Evolutionary conservation across 1,284 basidiomycete species (phyloP).

Genomic region (Dichomitus squalens): DNA sequence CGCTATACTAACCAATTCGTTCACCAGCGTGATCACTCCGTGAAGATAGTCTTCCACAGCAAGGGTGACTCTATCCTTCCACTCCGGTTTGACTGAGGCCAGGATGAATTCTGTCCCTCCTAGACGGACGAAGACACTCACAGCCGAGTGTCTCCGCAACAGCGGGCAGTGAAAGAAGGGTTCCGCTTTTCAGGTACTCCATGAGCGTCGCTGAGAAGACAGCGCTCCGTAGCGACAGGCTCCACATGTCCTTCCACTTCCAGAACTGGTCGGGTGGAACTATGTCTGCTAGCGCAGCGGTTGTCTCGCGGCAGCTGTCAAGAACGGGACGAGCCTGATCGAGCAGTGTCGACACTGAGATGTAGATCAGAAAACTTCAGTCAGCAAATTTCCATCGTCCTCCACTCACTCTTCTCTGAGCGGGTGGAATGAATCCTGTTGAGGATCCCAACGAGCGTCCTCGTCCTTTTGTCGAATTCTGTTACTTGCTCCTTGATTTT

Average conservation of each 20-base stretch:
- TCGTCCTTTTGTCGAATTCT: conserved; percentile 72
- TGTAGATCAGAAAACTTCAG: neutral
- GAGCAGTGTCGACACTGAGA: conserved; percentile 61
- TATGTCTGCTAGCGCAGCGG: conserved; percentile 51
- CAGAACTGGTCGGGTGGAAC: conserved; percentile 77
- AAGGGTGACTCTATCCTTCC: conserved; percentile 67
- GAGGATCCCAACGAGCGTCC: conserved; percentile 64
- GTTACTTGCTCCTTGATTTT: conserved; percentile 77
- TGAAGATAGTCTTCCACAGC: conserved; percentile 87
- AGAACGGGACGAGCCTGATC: conserved; percentile 58
- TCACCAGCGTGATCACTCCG: conserved; percentile 77
- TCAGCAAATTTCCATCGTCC: neutral
- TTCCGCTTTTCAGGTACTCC: conserved; percentile 64
- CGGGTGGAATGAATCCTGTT: conserved; percentile 80
- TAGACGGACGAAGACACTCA: conserved; percentile 40
- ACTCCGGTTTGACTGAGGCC: conserved; percentile 64
- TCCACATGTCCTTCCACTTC: conserved; percentile 84
- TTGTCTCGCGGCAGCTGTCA: conserved; percentile 53
- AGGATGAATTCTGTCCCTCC: neutral
- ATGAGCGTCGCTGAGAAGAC: conserved; percentile 69
- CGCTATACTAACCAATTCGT: conserved; percentile 59
- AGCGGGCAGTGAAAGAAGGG: conserved; percentile 59
- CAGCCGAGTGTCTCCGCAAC: conserved; percentile 64
- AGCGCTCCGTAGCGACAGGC: conserved; percentile 60
- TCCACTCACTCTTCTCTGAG: conserved; percentile 52